Percentiles rank a stretch among this genome's conserved stretches.
These are phyloP conservation scores for Yamadazyma kanchanaburiensis DNA, from an alignment of 1,139 yeast genomes.

Conservation along the genomic window DNA sequence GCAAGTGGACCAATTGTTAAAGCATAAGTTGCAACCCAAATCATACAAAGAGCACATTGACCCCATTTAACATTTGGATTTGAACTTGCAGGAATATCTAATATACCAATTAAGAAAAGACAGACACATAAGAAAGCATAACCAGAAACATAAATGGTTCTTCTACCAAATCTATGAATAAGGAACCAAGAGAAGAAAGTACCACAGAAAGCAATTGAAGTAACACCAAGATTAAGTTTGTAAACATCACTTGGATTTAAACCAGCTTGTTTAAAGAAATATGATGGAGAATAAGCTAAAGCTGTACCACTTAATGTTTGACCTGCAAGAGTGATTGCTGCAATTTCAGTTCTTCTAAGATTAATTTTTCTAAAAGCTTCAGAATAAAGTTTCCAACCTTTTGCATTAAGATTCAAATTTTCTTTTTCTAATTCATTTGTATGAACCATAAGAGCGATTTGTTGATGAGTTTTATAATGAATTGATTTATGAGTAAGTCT, in stretches of 20 bases:
- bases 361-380: constrained; percentile 22
- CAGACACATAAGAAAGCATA: constrained; percentile 15
- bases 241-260: constrained; percentile 16
- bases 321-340: constrained; percentile 20
- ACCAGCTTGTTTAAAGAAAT: constrained; percentile 23
- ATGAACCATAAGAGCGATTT: constrained; percentile 21
- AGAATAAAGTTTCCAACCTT: constrained; percentile 18
- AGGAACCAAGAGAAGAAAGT: constrained; percentile 20
- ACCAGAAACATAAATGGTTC: constrained; percentile 23
- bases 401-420: constrained; percentile 11
- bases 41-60: constrained; percentile 19
- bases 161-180: constrained; percentile 18
- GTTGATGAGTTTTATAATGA: constrained; percentile 16
- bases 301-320: constrained; percentile 21
- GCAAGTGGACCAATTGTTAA: constrained; percentile 24
- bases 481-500: constrained; percentile 15
- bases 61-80: constrained; percentile 18
- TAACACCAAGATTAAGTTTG: constrained; percentile 25
- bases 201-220: constrained; percentile 21
- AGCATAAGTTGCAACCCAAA: constrained; percentile 23
- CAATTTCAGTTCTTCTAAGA: constrained; percentile 23
- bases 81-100: constrained; percentile 26
- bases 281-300: constrained; percentile 22
- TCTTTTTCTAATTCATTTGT: constrained; percentile 22
- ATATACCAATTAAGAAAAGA: constrained; percentile 43